A percentile compares a stretch with the other conserved stretches of the same genome.
Evolutionary conservation across 345 rosid species (phyloP).

Genomic region (Carallia pectinifolia): DNA sequence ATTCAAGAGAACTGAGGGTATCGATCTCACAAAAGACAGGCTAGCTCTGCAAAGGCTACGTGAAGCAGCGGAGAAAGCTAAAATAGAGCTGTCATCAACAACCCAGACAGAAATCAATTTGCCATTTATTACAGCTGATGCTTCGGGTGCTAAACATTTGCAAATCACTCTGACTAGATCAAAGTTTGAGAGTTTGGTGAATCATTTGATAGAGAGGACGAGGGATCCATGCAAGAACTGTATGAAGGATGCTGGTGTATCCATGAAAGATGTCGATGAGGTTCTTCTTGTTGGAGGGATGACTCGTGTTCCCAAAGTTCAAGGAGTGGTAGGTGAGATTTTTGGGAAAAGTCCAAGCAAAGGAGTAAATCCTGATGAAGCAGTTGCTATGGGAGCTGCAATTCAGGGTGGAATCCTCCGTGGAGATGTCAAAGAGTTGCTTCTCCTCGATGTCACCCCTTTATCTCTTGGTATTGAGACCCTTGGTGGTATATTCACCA

Average conservation of each 20-base stretch:
- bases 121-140: constrained; percentile 41
- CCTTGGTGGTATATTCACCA: constrained; percentile 30
- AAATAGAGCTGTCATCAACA: constrained; percentile 40
- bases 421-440: constrained; percentile 35
- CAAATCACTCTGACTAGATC: constrained; percentile 31
- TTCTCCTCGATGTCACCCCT: constrained; percentile 33
- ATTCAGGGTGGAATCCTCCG: constrained; percentile 37
- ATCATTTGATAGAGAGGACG: constrained; percentile 31
- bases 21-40: constrained; percentile 38
- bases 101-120: constrained; percentile 38
- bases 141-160: constrained; percentile 36
- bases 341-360: constrained; percentile 35
- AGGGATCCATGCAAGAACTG: constrained; percentile 30
- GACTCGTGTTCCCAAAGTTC: constrained; percentile 39
- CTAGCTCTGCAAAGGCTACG: constrained; percentile 39
- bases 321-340: constrained; percentile 20
- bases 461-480: constrained; percentile 37
- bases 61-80: constrained; percentile 43
- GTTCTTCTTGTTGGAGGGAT: constrained; percentile 39
- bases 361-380: constrained; percentile 37
- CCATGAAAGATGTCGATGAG: constrained; percentile 31
- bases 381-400: constrained; percentile 39
- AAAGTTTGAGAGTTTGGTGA: constrained; percentile 30
- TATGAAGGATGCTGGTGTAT: constrained; percentile 32
- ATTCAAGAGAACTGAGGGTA: constrained; percentile 28